phyloP scores from a whole-genome alignment of 2,329 filamentous ascomycete genomes.

The Cytospora mali region DNA sequence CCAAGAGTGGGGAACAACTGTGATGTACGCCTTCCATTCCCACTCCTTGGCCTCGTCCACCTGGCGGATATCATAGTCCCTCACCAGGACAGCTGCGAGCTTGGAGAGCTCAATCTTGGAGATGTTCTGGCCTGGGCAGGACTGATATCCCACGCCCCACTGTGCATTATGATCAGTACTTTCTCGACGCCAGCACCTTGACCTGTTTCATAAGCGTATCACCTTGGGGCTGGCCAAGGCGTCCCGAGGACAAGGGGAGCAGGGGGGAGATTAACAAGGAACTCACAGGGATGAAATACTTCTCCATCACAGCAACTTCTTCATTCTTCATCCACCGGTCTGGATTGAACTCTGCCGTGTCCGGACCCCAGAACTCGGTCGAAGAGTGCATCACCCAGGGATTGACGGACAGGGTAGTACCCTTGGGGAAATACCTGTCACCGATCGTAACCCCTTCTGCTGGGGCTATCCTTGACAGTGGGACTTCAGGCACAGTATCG shows the following conservation, averaged over 20 bases:
- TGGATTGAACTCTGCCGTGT: constrained; percentile 32
- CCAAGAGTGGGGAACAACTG: constrained; percentile 32
- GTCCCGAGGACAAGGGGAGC: too few relatives aligned
- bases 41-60: constrained; percentile 32
- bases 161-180: neutral
- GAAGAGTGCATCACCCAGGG: constrained; percentile 35
- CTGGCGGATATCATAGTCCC: constrained; percentile 29
- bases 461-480: constrained; percentile 35
- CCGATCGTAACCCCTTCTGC: constrained; percentile 34
- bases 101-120: constrained; percentile 14
- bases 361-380: constrained; percentile 31
- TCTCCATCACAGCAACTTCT: constrained; percentile 27
- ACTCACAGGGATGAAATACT: constrained; percentile 33
- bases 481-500: constrained; percentile 10
- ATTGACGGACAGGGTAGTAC: constrained; percentile 35
- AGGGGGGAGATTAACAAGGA: too few relatives aligned
- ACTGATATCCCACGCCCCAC: constrained; percentile 13
- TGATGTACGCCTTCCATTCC: constrained; percentile 35
- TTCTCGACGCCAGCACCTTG: neutral
- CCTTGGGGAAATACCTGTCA: constrained; percentile 33
- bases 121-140: constrained; percentile 11
- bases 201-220: too few relatives aligned
- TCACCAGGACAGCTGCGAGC: constrained; percentile 5
- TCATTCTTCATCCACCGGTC: constrained; percentile 31
- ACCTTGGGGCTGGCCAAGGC: too few relatives aligned